These are phyloP conservation scores for Suillus tomentosus DNA, from an alignment of 768 basidiomycete species.

Conservation along the genomic window DNA sequence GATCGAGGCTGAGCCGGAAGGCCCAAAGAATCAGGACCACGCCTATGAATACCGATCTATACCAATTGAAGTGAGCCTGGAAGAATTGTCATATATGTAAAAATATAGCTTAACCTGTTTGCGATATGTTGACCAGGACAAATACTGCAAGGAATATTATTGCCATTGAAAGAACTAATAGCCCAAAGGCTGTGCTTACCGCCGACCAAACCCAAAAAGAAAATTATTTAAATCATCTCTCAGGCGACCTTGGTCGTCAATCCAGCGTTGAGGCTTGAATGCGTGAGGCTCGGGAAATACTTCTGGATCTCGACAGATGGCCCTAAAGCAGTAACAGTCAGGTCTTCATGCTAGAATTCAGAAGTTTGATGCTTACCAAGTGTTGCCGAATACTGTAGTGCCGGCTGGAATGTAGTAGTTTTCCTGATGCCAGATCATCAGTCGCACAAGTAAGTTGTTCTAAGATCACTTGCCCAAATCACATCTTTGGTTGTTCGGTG, in stretches of 20 bases:
- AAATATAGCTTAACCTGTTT: neutral
- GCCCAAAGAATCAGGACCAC: slow-evolving; percentile 37
- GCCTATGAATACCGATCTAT: slow-evolving; percentile 57
- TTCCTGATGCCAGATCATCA: neutral
- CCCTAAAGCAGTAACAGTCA: neutral
- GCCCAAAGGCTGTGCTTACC: slow-evolving; percentile 26
- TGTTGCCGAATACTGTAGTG: slow-evolving; percentile 15
- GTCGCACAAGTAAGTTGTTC: neutral
- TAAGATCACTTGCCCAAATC: neutral
- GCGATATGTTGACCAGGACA: slow-evolving; percentile 49
- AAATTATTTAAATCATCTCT: slow-evolving; percentile 45
- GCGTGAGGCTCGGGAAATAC: neutral
- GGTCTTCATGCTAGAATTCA: too few relatives aligned
- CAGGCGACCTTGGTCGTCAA: neutral
- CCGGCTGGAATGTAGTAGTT: neutral
- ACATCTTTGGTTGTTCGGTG: neutral
- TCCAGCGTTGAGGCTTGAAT: neutral
- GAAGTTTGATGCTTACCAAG: slow-evolving; percentile 14
- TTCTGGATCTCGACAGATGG: slow-evolving; percentile 5
- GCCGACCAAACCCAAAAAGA: slow-evolving; percentile 55
- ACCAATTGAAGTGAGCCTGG: slow-evolving; percentile 15
- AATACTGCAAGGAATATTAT: slow-evolving; percentile 33
- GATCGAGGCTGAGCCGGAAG: slow-evolving; percentile 20
- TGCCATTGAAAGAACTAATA: neutral
- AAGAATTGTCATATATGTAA: neutral